Percentiles rank a stretch among this genome's conserved stretches.
Evolutionary conservation across 2,329 filamentous ascomycete species (phyloP).

Genomic region (Beauveria caledonica): DNA sequence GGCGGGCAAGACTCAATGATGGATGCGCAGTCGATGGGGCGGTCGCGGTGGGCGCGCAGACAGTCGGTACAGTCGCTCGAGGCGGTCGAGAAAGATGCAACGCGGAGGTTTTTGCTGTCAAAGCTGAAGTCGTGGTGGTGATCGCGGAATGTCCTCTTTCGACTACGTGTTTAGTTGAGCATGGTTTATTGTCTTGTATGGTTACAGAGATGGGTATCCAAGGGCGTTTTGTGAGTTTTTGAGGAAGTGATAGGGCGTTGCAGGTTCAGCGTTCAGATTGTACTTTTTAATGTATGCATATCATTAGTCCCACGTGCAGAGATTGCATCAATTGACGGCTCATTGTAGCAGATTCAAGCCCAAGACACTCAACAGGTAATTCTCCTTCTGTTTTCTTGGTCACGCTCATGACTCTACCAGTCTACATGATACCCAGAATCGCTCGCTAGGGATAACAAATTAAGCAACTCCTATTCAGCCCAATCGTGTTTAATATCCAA

Average conservation of each 20-base stretch:
- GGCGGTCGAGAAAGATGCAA: not conserved
- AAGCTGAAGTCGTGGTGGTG: not conserved
- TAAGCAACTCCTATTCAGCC: not conserved
- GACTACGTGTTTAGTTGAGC: no score
- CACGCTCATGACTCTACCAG: not conserved
- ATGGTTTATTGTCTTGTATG: not conserved
- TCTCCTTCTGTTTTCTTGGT: not conserved
- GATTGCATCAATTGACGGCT: not conserved
- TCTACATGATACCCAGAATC: not conserved
- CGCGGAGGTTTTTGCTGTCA: not conserved
- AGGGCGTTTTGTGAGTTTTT: not conserved
- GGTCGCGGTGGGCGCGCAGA: conserved; percentile 1
- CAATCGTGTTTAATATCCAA: conserved; percentile 6
- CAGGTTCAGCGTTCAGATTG: not conserved
- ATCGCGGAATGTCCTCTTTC: not conserved
- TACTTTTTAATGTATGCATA: not conserved
- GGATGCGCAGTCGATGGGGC: not conserved
- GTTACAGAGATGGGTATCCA: not conserved
- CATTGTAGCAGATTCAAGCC: not conserved
- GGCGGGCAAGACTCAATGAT: no score
- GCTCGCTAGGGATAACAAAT: not conserved
- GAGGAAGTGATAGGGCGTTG: not conserved
- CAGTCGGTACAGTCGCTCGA: not conserved
- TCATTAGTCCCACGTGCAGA: not conserved
- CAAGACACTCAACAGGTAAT: not conserved